Conservation (phyloP, 2,329 filamentous ascomycete genomes). For the Aspergillus chevalieri region DNA sequence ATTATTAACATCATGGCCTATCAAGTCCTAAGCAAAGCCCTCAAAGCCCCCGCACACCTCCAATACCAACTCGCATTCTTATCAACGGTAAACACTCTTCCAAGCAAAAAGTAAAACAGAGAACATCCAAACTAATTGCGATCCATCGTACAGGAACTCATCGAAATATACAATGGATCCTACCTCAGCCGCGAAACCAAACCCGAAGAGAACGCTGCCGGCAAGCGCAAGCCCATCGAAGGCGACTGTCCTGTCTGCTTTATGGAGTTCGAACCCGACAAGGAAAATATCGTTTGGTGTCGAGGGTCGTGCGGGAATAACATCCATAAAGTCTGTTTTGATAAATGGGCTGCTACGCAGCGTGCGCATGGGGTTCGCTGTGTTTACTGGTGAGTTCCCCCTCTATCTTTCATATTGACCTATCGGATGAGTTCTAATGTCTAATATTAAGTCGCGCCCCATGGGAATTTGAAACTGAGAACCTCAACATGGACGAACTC, state of each 20-base stretch:
- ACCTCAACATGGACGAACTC: slow-evolving; percentile 27
- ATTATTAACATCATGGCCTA: slow-evolving; percentile 14
- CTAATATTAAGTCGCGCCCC: slow-evolving; percentile 28
- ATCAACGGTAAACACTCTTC: slow-evolving; percentile 35
- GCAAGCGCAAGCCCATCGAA: slow-evolving; percentile 53
- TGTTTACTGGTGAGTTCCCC: slow-evolving; percentile 38
- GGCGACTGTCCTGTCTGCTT: slow-evolving; percentile 61
- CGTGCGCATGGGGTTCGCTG: slow-evolving; percentile 32
- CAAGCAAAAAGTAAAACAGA: no score
- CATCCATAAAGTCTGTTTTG: slow-evolving; percentile 53
- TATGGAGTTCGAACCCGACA: slow-evolving; percentile 46
- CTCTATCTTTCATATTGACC: not conserved
- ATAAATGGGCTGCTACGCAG: slow-evolving; percentile 44
- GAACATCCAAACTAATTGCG: not conserved
- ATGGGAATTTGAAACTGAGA: slow-evolving; percentile 31
- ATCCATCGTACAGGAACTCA: slow-evolving; percentile 42
- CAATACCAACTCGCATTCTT: slow-evolving; percentile 57
- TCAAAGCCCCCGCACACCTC: slow-evolving; percentile 52
- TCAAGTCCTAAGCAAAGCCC: slow-evolving; percentile 50
- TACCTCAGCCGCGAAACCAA: slow-evolving; percentile 42
- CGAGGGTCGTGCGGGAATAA: slow-evolving; percentile 58
- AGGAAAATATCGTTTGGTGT: slow-evolving; percentile 52
- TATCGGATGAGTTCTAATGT: not conserved
- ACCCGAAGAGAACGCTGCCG: slow-evolving; percentile 32
- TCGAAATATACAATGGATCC: slow-evolving; percentile 50